Percentiles rank a stretch among this genome's conserved stretches.
Conservation (phyloP, 176 grass and related monocot genomes). For the Aegilops sharonensis region DNA sequence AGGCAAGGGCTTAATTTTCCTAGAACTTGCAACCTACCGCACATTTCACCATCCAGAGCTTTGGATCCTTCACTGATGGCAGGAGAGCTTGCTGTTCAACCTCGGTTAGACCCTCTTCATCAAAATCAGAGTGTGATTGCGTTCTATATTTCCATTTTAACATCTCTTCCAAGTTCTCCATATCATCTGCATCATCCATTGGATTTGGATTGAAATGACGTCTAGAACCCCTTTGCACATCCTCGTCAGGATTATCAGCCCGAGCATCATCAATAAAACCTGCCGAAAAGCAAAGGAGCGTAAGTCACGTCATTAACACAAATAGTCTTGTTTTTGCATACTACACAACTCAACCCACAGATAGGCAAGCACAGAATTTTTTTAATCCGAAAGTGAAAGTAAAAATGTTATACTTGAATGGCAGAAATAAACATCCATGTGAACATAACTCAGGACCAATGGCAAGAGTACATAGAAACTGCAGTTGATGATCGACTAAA, state of each 20-base stretch:
- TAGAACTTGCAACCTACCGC: conserved; percentile 43
- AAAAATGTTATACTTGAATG: not conserved
- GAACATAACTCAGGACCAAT: not conserved
- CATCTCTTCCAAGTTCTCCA: conserved; percentile 1
- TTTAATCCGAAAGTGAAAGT: not conserved
- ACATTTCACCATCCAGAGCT: conserved; percentile 98
- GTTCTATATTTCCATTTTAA: conserved; percentile 33
- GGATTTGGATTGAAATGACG: conserved; percentile 29
- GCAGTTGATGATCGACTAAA: not conserved
- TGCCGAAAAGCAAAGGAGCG: conserved; percentile 21
- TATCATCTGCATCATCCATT: conserved; percentile 42
- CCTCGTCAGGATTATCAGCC: conserved; percentile 39
- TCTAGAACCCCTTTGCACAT: conserved; percentile 31
- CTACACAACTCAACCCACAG: not conserved
- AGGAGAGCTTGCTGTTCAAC: conserved; percentile 89
- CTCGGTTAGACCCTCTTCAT: conserved; percentile 49
- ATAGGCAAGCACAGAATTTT: not conserved
- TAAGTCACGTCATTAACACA: not conserved
- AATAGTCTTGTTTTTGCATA: not conserved
- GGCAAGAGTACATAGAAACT: not conserved
- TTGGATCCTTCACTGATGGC: conserved; percentile 94
- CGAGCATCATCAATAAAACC: conserved; percentile 65
- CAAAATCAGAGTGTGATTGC: conserved; percentile 42
- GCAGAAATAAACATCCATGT: not conserved
- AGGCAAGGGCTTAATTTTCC: conserved; percentile 5